Percentiles rank a stretch among this genome's conserved stretches.
These are phyloP conservation scores for Acacia melanoxylon DNA, from an alignment of 306 rosid species.

Conservation along the genomic window DNA sequence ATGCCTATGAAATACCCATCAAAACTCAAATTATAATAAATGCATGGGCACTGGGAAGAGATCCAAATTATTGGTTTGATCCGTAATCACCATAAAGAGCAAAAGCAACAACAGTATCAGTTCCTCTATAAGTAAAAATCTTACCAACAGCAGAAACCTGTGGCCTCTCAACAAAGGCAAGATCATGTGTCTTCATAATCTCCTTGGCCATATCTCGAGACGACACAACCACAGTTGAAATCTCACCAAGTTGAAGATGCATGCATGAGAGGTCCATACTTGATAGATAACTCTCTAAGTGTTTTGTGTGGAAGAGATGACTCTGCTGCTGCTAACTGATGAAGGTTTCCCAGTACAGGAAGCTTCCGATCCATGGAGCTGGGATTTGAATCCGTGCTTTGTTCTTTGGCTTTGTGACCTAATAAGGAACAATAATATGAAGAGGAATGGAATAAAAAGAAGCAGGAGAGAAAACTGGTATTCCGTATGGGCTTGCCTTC, in stretches of 20 bases:
- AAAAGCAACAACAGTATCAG: constrained; percentile 20
- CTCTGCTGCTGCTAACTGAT: no score
- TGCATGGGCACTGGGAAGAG: background rate
- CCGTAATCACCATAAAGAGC: constrained; percentile 36
- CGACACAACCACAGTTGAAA: no score
- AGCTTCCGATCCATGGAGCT: no score
- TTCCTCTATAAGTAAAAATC: background rate
- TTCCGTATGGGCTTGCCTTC: background rate
- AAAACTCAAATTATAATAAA: no score
- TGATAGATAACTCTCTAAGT: no score
- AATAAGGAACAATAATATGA: background rate
- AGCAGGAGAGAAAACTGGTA: background rate
- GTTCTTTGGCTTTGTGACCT: no score
- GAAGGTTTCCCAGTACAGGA: no score
- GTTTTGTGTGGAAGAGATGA: no score
- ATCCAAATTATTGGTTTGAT: background rate
- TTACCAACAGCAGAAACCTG: background rate
- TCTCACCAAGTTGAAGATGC: no score
- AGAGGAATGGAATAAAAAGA: background rate
- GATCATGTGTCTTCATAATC: constrained; percentile 28
- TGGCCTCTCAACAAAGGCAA: constrained; percentile 28
- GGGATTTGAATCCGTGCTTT: no score
- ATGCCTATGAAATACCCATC: background rate
- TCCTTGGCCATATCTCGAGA: constrained; percentile 11
- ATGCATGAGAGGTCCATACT: no score